Evolutionary conservation across 805 yeast species (phyloP).

Genomic region (Pichia paraexigua): DNA sequence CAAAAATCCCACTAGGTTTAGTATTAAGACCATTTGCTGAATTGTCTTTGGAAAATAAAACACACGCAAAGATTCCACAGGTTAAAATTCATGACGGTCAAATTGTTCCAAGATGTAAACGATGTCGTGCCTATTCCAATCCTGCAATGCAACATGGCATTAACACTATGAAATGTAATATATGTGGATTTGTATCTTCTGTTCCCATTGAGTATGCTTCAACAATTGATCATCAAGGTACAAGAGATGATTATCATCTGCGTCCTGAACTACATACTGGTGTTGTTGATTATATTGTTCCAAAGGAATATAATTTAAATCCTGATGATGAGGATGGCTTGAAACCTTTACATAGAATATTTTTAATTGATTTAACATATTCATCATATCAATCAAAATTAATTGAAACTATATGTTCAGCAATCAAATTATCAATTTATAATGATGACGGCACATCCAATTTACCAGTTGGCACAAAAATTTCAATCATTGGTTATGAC

Average conservation of each 20-base stretch:
- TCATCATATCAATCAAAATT: conserved; percentile 56
- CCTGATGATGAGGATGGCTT: conserved; percentile 22
- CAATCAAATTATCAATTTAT: conserved; percentile 46
- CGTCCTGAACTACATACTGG: conserved; percentile 79
- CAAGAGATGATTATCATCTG: conserved; percentile 51
- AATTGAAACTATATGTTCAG: conserved; percentile 12
- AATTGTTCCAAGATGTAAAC: conserved; percentile 82
- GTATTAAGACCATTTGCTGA: conserved; percentile 82
- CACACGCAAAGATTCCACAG: conserved; percentile 43
- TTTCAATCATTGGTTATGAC: conserved; percentile 75
- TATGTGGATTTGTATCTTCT: conserved; percentile 70
- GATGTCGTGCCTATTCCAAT: conserved; percentile 87
- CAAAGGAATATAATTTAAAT: conserved; percentile 56
- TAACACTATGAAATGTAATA: conserved; percentile 68
- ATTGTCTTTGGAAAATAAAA: conserved; percentile 35
- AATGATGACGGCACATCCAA: conserved; percentile 26
- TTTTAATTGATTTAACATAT: conserved; percentile 66
- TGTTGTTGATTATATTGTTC: conserved; percentile 78
- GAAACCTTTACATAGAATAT: conserved; percentile 25
- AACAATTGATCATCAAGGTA: conserved; percentile 51
- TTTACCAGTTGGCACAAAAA: conserved; percentile 38
- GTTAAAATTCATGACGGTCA: conserved; percentile 49
- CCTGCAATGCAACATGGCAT: conserved; percentile 69
- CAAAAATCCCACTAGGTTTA: conserved; percentile 77
- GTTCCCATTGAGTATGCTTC: conserved; percentile 62